Evolutionary conservation across 345 rosid species (phyloP).

Genomic region (Kernera saxatilis): DNA sequence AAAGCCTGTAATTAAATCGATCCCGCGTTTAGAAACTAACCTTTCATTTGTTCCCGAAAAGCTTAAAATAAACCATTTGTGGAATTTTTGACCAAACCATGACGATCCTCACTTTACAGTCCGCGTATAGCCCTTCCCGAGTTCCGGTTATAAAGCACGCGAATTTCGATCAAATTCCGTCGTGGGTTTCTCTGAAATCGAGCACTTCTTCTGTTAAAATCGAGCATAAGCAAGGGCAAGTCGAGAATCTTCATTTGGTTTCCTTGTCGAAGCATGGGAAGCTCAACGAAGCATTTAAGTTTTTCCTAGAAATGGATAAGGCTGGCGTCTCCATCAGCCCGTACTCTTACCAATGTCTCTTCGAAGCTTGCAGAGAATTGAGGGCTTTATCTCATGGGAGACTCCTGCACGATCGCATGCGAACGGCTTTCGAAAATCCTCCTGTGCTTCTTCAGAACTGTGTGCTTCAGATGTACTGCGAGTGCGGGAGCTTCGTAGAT

Average conservation of each 20-base stretch:
- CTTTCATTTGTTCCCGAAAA: not conserved
- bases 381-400: constrained; percentile 44
- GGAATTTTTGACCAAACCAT: not conserved
- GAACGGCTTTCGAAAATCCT: constrained; percentile 24
- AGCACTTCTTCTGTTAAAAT: constrained; percentile 26
- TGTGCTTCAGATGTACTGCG: constrained; percentile 45
- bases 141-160: constrained; percentile 23
- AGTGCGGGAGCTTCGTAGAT: constrained; percentile 47
- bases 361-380: constrained; percentile 42
- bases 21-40: no score
- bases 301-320: constrained; percentile 48
- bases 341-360: constrained; percentile 39
- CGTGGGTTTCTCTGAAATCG: constrained; percentile 55
- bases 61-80: constrained; percentile 1
- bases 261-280: constrained; percentile 53
- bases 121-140: constrained; percentile 22
- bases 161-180: constrained; percentile 44
- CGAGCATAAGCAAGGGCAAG: constrained; percentile 35
- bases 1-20: not conserved
- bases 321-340: constrained; percentile 44
- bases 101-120: constrained; percentile 15
- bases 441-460: constrained; percentile 42
- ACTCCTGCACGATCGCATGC: constrained; percentile 38
- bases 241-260: constrained; percentile 53
- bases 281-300: constrained; percentile 56